phyloP scores from a whole-genome alignment of 805 yeast species.

The Nakazawaea ernobii region DNA sequence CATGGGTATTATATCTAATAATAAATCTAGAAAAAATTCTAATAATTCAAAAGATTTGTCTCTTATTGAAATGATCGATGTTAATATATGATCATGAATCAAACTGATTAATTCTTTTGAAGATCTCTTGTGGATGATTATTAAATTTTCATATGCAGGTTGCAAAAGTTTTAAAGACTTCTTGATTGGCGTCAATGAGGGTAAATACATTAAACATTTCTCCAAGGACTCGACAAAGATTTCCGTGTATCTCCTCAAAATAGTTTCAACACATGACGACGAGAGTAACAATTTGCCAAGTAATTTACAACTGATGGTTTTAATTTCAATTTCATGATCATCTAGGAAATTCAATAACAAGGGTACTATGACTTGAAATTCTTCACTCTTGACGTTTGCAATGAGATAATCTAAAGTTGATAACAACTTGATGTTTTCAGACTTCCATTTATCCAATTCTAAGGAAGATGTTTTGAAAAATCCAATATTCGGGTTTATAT shows the following conservation, averaged over 20 bases:
- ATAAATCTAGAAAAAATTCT: background rate
- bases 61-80: slow-evolving; percentile 1
- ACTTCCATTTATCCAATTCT: slow-evolving; percentile 9
- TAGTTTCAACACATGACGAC: background rate
- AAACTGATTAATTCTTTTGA: background rate
- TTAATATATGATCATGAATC: background rate
- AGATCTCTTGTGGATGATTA: background rate
- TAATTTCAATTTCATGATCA: slow-evolving; percentile 8
- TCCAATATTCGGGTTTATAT: slow-evolving; percentile 2
- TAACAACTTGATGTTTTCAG: background rate
- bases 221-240: slow-evolving; percentile 7
- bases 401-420: slow-evolving; percentile 3
- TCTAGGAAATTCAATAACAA: slow-evolving; percentile 8
- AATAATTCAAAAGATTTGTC: slow-evolving; percentile 7
- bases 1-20: background rate
- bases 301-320: slow-evolving; percentile 1
- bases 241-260: background rate
- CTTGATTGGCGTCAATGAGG: background rate
- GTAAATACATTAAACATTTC: slow-evolving; percentile 8
- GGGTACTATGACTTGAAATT: background rate
- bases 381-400: background rate
- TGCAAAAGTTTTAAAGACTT: slow-evolving; percentile 1
- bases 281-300: background rate
- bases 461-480: slow-evolving; percentile 5
- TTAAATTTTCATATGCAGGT: background rate